These are phyloP conservation scores for Pharnaceum exiguum DNA, from an alignment of 148 eudicot genomes.

Conservation along the genomic window DNA sequence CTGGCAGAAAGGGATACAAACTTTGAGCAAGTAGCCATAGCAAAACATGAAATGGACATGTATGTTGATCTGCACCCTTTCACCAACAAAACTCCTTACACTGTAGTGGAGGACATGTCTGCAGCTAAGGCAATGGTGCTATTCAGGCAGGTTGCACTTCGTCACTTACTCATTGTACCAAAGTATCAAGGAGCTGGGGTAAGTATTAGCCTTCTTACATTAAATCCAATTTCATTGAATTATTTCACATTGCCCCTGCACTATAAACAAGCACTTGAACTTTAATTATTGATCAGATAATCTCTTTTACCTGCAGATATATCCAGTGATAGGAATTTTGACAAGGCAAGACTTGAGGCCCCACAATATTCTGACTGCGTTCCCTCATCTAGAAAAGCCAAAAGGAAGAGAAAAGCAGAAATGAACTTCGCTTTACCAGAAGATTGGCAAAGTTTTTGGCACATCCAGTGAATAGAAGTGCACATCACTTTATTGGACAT, in stretches of 20 bases:
- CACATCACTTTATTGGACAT: constrained; percentile 25
- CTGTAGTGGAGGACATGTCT: constrained; percentile 73
- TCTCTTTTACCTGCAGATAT: constrained; percentile 38
- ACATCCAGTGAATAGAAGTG: constrained; percentile 1
- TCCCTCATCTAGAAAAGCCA: constrained; percentile 63
- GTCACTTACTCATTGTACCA: constrained; percentile 78
- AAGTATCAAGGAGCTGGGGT: constrained; percentile 77
- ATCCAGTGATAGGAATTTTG: constrained; percentile 82
- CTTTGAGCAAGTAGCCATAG: constrained; percentile 56
- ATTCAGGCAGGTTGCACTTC: constrained; percentile 79
- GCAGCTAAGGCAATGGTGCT: constrained; percentile 87
- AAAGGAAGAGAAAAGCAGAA: constrained; percentile 54
- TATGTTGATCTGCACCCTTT: constrained; percentile 77
- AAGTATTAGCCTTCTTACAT: constrained; percentile 17
- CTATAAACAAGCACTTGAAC: too few relatives aligned
- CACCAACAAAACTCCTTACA: constrained; percentile 75
- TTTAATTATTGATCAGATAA: constrained; percentile 26
- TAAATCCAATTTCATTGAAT: neutral
- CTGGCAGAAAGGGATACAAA: constrained; percentile 57
- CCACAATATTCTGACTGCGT: constrained; percentile 65
- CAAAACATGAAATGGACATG: constrained; percentile 76
- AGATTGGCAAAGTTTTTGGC: constrained; percentile 7
- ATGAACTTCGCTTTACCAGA: constrained; percentile 22
- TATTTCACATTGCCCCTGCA: too few relatives aligned
- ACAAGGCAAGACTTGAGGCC: constrained; percentile 94